phyloP scores from a whole-genome alignment of 352 stramenopile genomes.

The Globisporangium echinulatum region DNA sequence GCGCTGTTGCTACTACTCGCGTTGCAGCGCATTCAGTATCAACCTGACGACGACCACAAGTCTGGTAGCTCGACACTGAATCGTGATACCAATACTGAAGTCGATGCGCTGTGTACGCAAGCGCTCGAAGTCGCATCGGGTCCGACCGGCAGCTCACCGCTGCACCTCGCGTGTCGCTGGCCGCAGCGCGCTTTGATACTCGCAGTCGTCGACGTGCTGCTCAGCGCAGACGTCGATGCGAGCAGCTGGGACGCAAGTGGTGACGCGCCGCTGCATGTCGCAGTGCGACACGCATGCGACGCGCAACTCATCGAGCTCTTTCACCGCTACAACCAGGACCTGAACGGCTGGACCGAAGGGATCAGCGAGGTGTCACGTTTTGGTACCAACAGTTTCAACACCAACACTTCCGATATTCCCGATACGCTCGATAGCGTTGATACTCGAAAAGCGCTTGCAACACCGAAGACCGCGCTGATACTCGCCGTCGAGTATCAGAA shows the following conservation, averaged over 20 bases:
- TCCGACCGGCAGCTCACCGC: slow-evolving; percentile 24
- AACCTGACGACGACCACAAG: not conserved
- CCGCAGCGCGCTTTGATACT: slow-evolving; percentile 29
- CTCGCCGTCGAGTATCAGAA: slow-evolving; percentile 48
- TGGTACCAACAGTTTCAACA: not conserved
- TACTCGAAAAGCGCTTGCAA: slow-evolving; percentile 7
- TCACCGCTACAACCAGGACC: slow-evolving; percentile 34
- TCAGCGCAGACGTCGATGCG: slow-evolving; percentile 34
- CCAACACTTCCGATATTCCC: not conserved
- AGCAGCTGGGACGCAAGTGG: slow-evolving; percentile 48
- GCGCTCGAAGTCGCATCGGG: slow-evolving; percentile 20
- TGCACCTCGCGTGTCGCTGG: slow-evolving; percentile 46
- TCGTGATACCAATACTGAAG: too few species aligned
- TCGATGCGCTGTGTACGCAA: not conserved
- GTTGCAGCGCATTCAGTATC: not conserved
- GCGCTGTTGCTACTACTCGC: slow-evolving; percentile 30
- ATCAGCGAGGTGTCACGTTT: too few species aligned
- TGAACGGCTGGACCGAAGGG: slow-evolving; percentile 63
- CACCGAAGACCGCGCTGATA: slow-evolving; percentile 44
- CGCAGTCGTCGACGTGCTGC: slow-evolving; percentile 34
- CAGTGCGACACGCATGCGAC: slow-evolving; percentile 35
- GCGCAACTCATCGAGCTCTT: slow-evolving; percentile 40
- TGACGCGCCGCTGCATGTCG: slow-evolving; percentile 46
- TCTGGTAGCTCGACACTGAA: too few species aligned
- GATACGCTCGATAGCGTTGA: not conserved